Evolutionary conservation across 768 basidiomycete genomes (phyloP).

Genomic region (Suillus ampliporus): DNA sequence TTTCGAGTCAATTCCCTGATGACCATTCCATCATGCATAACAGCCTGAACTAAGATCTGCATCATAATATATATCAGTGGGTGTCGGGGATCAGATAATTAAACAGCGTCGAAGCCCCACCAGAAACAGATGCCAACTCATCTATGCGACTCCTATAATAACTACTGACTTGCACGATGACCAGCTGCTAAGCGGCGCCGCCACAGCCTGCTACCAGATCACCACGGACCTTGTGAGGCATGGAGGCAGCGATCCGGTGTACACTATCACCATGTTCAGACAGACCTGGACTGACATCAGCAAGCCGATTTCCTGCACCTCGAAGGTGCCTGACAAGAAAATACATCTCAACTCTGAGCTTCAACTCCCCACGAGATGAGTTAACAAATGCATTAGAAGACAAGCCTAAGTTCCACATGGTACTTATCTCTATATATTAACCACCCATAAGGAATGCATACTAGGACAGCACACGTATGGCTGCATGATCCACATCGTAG

Average conservation of each 20-base stretch:
- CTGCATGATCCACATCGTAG: neutral
- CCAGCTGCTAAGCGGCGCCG: conserved; percentile 8
- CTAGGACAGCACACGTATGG: neutral
- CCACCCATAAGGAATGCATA: neutral
- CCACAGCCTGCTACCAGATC: conserved; percentile 12
- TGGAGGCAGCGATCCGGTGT: conserved; percentile 68
- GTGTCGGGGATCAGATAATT: too few relatives aligned
- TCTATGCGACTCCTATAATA: conserved; percentile 46
- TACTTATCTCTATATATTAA: neutral
- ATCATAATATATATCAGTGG: too few relatives aligned
- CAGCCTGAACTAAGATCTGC: too few relatives aligned
- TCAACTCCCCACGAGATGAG: too few relatives aligned
- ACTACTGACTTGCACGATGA: conserved; percentile 59
- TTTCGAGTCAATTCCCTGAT: too few relatives aligned
- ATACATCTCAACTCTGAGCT: too few relatives aligned
- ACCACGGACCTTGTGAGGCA: conserved; percentile 62
- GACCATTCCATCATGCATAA: too few relatives aligned
- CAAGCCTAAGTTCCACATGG: neutral
- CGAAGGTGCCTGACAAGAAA: too few relatives aligned
- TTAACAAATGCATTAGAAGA: too few relatives aligned
- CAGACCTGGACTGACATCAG: conserved; percentile 35
- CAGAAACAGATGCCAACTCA: conserved; percentile 5
- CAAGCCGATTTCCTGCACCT: conserved; percentile 19
- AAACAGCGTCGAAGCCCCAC: neutral
- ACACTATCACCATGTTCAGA: conserved; percentile 70